phyloP scores from a whole-genome alignment of 805 yeast species.

The Candida chauliodis region DNA sequence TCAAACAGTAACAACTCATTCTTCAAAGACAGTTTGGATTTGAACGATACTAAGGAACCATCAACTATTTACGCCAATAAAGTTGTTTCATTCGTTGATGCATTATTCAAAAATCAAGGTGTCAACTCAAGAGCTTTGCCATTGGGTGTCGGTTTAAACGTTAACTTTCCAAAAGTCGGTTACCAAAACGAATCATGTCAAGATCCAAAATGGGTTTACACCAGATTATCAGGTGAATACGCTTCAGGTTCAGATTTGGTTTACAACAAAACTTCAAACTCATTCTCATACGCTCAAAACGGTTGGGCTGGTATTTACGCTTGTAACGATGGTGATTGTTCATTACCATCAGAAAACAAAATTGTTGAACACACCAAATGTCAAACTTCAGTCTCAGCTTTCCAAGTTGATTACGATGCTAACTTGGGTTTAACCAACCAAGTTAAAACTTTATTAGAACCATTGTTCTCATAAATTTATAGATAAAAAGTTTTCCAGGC shows the following conservation, averaged over 20 bases:
- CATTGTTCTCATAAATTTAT: constrained; percentile 4
- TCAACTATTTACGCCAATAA: constrained; percentile 44
- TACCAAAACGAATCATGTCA: constrained; percentile 37
- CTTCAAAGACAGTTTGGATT: constrained; percentile 41
- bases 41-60: constrained; percentile 36
- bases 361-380: constrained; percentile 33
- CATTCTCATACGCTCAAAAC: constrained; percentile 15
- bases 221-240: constrained; percentile 46
- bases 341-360: constrained; percentile 41
- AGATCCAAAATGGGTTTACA: constrained; percentile 39
- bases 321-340: constrained; percentile 41
- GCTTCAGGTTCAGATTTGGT: constrained; percentile 26
- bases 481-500: neutral
- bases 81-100: constrained; percentile 37
- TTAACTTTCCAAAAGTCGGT: constrained; percentile 47
- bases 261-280: constrained; percentile 40
- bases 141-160: constrained; percentile 43
- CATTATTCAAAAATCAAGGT: constrained; percentile 36
- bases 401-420: constrained; percentile 47
- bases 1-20: constrained; percentile 47
- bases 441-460: constrained; percentile 15
- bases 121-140: constrained; percentile 38
- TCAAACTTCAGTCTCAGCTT: constrained; percentile 42
- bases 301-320: constrained; percentile 18
- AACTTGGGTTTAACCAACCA: constrained; percentile 14